Base-by-base conservation (phyloP, 805 yeast genomes). In the Yamadazyma kitorensis region DNA sequence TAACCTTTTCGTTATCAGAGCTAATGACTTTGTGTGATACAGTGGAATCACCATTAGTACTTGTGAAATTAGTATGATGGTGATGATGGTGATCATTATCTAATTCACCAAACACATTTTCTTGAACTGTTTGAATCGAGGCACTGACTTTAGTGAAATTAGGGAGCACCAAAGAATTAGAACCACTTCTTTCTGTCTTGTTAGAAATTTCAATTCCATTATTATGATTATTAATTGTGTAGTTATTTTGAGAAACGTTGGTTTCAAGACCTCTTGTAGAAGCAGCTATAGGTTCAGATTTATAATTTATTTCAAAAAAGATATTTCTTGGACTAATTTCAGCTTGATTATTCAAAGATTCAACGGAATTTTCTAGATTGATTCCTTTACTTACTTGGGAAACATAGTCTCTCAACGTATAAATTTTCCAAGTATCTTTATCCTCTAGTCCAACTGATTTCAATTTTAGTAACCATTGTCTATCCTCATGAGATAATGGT, bases 351-450 rank as follows among this genome's bases (percentile, higher is more conserved):
- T 31, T 26, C 7, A 36, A 5, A 2, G 31, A 33, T 10, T 30
- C 24, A 6, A 6, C 6, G 5, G 8, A 4, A n/a, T 23, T 13
- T 24, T 34, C 17, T 12, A 32, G 27, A 17, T 28, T 11, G 11
- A 41, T 17, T n/a, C 43, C 40, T 31, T 71, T 64, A 1, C 84
- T 74, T 4, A 78, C 76, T 31, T 79, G 75, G 39, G 61, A 69
- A 6, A 89, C 72, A 45, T 86, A 84, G 18, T 80, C 80, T 36
- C 89, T 68, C 36, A 87, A 56, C 3, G 76, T 76, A 11, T 80
- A 80, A 9, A 91, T 59, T 54, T 89, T 91, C 97, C 97, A 91
- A 17, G 86, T 47, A 28, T 87, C 94, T 6, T 65, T 68, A 7
- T 79, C 86, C 6, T 67, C 68, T 33, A 91, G 59, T 0, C 97